A percentile compares a stretch with the other conserved stretches of the same genome.
Evolutionary conservation across 352 stramenopile genomes (phyloP).

Genomic region (Phytophthora pini): DNA sequence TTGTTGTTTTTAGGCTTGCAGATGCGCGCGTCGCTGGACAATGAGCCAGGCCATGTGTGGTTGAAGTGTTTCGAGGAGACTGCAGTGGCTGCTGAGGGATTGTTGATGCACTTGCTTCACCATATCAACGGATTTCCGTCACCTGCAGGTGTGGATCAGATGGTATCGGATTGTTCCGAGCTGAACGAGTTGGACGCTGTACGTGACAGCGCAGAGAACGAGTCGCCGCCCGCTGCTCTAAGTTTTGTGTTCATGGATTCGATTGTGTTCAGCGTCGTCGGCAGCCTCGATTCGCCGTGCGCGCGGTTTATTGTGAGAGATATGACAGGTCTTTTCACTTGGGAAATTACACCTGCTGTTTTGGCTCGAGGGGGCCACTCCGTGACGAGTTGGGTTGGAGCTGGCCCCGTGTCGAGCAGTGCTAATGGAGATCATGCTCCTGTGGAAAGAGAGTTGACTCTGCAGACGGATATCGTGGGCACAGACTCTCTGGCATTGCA

Average conservation of each 20-base stretch:
- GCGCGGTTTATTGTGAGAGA: constrained; percentile 81
- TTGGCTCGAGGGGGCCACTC: constrained; percentile 23
- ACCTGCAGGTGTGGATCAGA: constrained; percentile 82
- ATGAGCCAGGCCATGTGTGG: constrained; percentile 72
- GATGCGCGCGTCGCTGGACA: constrained; percentile 84
- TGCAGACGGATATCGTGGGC: constrained; percentile 40
- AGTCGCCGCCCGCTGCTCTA: constrained; percentile 44
- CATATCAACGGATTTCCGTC: constrained; percentile 89
- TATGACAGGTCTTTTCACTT: constrained; percentile 88
- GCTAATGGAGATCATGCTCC: constrained; percentile 7
- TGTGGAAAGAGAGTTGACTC: constrained; percentile 50
- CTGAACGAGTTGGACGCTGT: constrained; percentile 54
- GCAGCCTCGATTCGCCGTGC: constrained; percentile 78
- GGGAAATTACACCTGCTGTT: constrained; percentile 72
- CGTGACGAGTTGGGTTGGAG: constrained; percentile 26
- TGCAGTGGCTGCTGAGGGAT: constrained; percentile 76
- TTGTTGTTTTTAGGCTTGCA: constrained; percentile 85
- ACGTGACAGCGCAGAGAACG: constrained; percentile 36
- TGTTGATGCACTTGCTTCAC: constrained; percentile 88
- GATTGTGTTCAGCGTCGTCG: constrained; percentile 86
- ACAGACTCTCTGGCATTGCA: constrained; percentile 51
- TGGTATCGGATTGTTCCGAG: constrained; percentile 84
- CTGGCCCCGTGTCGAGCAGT: not conserved
- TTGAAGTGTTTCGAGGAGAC: constrained; percentile 88
- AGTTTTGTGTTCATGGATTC: constrained; percentile 92